A percentile compares a stretch with the other conserved stretches of the same genome.
These are phyloP conservation scores for Fistulinella staudtii DNA, from an alignment of 1,284 basidiomycete species.

Conservation along the genomic window DNA sequence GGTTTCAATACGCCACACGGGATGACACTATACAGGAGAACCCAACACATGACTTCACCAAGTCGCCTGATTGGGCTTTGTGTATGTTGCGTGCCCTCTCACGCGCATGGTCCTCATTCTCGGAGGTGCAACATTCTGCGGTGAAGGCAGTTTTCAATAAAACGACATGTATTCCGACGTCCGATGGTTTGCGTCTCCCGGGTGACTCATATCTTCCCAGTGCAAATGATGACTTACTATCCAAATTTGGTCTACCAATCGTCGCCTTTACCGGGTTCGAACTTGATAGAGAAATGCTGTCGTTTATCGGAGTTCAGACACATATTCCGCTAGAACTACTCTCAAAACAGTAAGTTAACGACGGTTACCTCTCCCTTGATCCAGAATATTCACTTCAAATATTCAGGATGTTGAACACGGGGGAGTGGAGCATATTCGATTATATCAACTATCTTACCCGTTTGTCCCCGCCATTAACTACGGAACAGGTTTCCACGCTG, in stretches of 20 bases:
- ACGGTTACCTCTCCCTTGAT: not conserved
- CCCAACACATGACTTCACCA: conserved; percentile 58
- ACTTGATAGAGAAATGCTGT: not conserved
- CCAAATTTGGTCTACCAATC: not conserved
- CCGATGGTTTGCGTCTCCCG: not conserved
- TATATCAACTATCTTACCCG: conserved; percentile 81
- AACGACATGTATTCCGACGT: conserved; percentile 48
- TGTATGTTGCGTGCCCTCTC: conserved; percentile 66
- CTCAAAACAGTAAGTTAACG: conserved; percentile 57
- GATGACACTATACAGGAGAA: conserved; percentile 39
- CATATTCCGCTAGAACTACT: conserved; percentile 67
- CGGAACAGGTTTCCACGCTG: conserved; percentile 70
- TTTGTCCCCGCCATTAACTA: conserved; percentile 50
- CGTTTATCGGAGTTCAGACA: not conserved
- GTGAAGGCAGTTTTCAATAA: conserved; percentile 53
- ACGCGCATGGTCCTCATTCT: conserved; percentile 70
- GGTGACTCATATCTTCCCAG: not conserved
- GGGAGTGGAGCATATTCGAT: conserved; percentile 69
- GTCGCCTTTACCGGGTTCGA: not conserved
- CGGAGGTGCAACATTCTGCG: conserved; percentile 27
- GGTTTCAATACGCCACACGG: conserved; percentile 65
- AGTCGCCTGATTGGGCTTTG: conserved; percentile 75
- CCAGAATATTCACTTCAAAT: not conserved
- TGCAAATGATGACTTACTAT: not conserved
- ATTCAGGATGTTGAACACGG: conserved; percentile 72